Evolutionary conservation across 306 rosid species (phyloP).

Genomic region (Castanea crenata): DNA sequence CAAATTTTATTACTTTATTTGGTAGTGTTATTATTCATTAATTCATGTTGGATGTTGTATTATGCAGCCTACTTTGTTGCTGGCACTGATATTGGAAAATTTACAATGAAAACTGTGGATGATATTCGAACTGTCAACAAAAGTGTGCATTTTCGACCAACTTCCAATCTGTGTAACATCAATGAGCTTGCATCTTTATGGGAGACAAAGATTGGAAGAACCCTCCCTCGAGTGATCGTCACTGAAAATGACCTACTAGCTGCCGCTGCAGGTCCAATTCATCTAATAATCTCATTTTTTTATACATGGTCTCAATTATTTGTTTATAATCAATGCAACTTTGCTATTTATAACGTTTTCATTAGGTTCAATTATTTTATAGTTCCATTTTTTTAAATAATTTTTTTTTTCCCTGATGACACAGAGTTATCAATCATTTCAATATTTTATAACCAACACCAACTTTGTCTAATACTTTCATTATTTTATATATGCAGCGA

Average conservation of each 20-base stretch:
- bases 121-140: conserved; percentile 52
- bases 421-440: too few relatives aligned
- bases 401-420: too few relatives aligned
- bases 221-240: conserved; percentile 55
- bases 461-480: not conserved
- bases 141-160: conserved; percentile 64
- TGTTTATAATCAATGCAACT: too few relatives aligned
- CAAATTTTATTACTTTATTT: too few relatives aligned
- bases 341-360: too few relatives aligned
- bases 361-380: too few relatives aligned
- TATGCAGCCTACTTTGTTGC: conserved; percentile 62
- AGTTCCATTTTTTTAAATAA: too few relatives aligned
- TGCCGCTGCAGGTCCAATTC: conserved; percentile 53
- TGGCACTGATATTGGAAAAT: conserved; percentile 62
- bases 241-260: conserved; percentile 47
- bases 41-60: not conserved
- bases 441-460: too few relatives aligned
- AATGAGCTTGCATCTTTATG: conserved; percentile 62
- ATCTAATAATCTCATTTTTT: not conserved
- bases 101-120: conserved; percentile 47
- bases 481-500: conserved; percentile 35
- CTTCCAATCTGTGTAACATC: conserved; percentile 39
- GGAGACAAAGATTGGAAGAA: conserved; percentile 58
- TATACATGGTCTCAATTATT: too few relatives aligned
- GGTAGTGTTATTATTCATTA: not conserved